phyloP scores from a whole-genome alignment of 2,329 filamentous ascomycete genomes.

The Chrysoporthe puriensis region DNA sequence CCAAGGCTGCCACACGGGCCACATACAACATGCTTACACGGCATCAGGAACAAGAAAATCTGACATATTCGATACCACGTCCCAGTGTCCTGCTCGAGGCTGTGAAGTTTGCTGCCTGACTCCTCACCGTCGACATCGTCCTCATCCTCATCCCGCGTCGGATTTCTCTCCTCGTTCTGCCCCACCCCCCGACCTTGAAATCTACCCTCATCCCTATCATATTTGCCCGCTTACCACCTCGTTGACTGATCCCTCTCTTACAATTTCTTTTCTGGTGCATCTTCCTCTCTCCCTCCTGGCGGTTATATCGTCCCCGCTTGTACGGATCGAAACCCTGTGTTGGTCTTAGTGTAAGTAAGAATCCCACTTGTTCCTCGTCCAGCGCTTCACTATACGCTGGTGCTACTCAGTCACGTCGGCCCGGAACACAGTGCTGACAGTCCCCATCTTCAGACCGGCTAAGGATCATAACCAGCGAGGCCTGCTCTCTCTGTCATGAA shows the following conservation, averaged over 20 bases:
- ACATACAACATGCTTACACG: constrained; percentile 7
- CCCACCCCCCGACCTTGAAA: background rate
- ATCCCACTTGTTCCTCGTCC: background rate
- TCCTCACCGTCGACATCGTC: background rate
- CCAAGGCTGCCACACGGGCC: constrained; percentile 23
- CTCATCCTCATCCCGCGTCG: background rate
- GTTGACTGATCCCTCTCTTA: constrained; percentile 1
- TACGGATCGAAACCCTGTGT: background rate
- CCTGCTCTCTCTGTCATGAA: constrained; percentile 25
- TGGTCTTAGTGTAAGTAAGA: background rate
- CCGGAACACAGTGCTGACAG: constrained; percentile 14
- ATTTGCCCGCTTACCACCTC: constrained; percentile 23
- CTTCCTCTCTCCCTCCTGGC: background rate
- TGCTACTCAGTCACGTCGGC: background rate
- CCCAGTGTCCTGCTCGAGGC: constrained; percentile 12
- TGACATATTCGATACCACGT: constrained; percentile 4
- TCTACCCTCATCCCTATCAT: constrained; percentile 7
- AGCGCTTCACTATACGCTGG: background rate
- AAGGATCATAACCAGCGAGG: constrained; percentile 7
- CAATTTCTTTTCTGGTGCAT: background rate
- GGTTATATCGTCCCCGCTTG: constrained; percentile 2
- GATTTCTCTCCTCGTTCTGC: too few species aligned
- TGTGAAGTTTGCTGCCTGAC: constrained; percentile 27
- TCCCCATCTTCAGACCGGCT: constrained; percentile 12
- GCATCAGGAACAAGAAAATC: constrained; percentile 7